Evolutionary conservation across 192 early-diverging fungal genomes (phyloP), one percentile per base, ranked within the genome.

Genomic region (Coemansia sp.): DNA sequence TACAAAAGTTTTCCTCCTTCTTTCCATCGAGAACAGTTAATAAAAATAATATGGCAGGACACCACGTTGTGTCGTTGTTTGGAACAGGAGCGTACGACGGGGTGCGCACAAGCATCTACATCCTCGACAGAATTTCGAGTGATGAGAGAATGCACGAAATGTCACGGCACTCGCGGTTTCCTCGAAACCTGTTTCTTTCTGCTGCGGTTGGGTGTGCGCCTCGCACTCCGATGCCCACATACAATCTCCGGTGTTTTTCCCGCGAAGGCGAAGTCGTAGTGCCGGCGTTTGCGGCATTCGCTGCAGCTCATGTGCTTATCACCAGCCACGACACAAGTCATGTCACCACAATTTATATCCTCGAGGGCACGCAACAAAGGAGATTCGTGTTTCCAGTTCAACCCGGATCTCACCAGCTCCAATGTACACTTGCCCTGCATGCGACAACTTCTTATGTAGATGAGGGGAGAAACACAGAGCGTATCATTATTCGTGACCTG

Each of bases 11-110:
- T 45, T 10, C 4, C 37, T 1, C 1, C 6, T 35, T 6, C 32
- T 32, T 35, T 35, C 32, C 32, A 35, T 35, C 32, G 0, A 35
- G 8, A 35, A 8, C 32, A 8, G 32, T 35, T 35, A 0, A 15
- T 23, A 59, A 12, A 19, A 49, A 49, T 21, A 45, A 17, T 7
- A 56, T 56, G 55, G 7, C 6, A 39, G 69, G 22, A 9, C 64
- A 75, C n/a, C 56, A 63, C 37, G 37, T 57, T 1, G 73, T 75
- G 9, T 57, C 56, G 32, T 41, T 69, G 17, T 75, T 69, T 52
- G 63, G 67, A 11, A 55, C 66, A 0, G 64, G 39, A n/a, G 38
- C 39, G 4, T 69, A 57, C 23, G 73, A 75, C 29, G 73, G 73
- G 4, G n/a, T 69, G 5, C 48, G 39, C 10, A 47, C 55, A 29